Percentiles rank a stretch among this genome's conserved stretches.
phyloP scores from a whole-genome alignment of 2,329 filamentous ascomycete species.

The Stylonectria norvegica region DNA sequence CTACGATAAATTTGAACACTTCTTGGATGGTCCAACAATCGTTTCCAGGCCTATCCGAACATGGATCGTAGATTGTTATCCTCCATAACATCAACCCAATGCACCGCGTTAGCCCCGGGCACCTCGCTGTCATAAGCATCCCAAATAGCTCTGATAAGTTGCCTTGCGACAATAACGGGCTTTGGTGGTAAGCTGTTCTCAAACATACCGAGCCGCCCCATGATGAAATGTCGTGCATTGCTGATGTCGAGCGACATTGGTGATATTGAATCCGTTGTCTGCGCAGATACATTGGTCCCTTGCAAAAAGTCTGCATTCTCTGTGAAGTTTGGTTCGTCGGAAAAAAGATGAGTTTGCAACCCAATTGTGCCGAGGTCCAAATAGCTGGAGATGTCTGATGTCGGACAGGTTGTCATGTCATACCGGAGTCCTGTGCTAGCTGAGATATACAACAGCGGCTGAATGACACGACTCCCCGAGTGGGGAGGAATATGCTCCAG shows the following conservation, averaged over 20 bases:
- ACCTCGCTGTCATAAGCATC: slow-evolving; percentile 37
- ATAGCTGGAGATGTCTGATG: slow-evolving; percentile 17
- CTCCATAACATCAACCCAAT: slow-evolving; percentile 45
- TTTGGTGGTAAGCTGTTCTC: slow-evolving; percentile 40
- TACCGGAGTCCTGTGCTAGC: slow-evolving; percentile 35
- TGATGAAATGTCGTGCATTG: slow-evolving; percentile 38
- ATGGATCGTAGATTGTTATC: slow-evolving; percentile 31
- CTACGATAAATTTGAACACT: too few relatives aligned
- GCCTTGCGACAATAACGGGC: slow-evolving; percentile 40
- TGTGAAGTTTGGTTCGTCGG: slow-evolving; percentile 4
- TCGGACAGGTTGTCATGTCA: slow-evolving; percentile 14
- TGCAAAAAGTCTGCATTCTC: not conserved
- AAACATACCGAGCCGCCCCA: slow-evolving; percentile 36
- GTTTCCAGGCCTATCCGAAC: slow-evolving; percentile 35
- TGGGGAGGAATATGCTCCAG: slow-evolving; percentile 34
- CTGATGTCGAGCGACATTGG: slow-evolving; percentile 34
- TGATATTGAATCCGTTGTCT: slow-evolving; percentile 17
- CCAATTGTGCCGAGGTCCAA: slow-evolving; percentile 5
- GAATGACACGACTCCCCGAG: slow-evolving; percentile 36
- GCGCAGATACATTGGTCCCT: not conserved
- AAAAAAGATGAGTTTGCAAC: slow-evolving; percentile 6
- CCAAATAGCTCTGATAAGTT: slow-evolving; percentile 41
- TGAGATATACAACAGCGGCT: slow-evolving; percentile 36
- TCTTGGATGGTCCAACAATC: too few relatives aligned
- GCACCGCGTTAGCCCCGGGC: slow-evolving; percentile 31